Base-by-base conservation (phyloP, 495 filamentous ascomycete genomes). In the Tetracladium setigerum region DNA sequence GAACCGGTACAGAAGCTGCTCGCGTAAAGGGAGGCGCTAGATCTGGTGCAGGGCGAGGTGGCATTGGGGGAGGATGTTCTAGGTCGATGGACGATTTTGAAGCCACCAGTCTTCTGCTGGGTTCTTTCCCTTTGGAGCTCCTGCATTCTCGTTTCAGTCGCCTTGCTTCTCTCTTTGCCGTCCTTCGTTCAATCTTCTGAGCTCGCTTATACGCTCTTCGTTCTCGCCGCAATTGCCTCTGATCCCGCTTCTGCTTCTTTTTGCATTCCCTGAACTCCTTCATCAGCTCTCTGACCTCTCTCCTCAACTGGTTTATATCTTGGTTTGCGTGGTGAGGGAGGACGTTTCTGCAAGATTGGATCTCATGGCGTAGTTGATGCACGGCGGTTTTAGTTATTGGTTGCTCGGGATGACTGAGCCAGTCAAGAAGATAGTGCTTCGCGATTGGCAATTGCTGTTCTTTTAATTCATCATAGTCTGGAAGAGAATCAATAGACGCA, bases 401-500 rank as follows among this genome's bases (percentile, higher is more conserved):
- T 34, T 68, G 60, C 4, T 73, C 66, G 0, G 70, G 67, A 41
- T 68, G 59, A 24, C 57, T 55, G 8, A 74, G 57, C 63, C 67
- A 76, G 4, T 57, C 51, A 13, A 55, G 37, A 15, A 76, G 46
- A 1, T 53, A 56, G n/a, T 58, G 42, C 45, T 63, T 65, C 2
- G 62, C 54, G 5, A 64, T 34, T 11, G 67, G 62, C 27, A 74
- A 62, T 54, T 72, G 69, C 24, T 47, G 37, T 31, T 69, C 67
- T 9, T 54, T 53, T 0, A 76, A 60, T 34, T 68, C 62, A 42
- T 73, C 66, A 48, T 65, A 67, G 43, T 68, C 69, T 2, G 70
- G 69, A 9, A 74, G 67, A 31, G 67, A 70, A 19, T 65, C 70
- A 33, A 69, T 53, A 13, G 68, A 69, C 0, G 64, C 64, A 30